phyloP scores from a whole-genome alignment of 2,329 filamentous ascomycete genomes.

The Beauveria scarabaeidicola region DNA sequence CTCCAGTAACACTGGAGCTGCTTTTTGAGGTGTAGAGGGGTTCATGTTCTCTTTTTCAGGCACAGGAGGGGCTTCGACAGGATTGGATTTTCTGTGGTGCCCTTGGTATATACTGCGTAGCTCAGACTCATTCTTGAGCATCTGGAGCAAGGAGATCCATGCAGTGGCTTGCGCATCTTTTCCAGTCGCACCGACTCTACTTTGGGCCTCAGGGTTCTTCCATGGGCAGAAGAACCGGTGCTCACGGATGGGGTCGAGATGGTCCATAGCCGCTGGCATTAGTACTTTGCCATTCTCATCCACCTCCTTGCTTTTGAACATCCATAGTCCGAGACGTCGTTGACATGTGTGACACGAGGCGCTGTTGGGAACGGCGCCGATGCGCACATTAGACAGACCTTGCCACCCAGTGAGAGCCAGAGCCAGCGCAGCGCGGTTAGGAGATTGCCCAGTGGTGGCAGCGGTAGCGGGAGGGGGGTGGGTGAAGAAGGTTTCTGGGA shows the following conservation, averaged over 20 bases:
- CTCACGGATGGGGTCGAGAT: constrained; percentile 60
- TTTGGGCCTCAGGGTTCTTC: constrained; percentile 58
- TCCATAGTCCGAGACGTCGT: constrained; percentile 83
- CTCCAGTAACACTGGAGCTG: not conserved
- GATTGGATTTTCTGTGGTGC: constrained; percentile 19
- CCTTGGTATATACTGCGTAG: constrained; percentile 33
- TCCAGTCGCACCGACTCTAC: constrained; percentile 25
- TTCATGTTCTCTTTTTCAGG: constrained; percentile 13
- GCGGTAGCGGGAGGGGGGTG: constrained; percentile 28
- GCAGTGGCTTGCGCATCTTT: constrained; percentile 34
- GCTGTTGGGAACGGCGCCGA: constrained; percentile 59
- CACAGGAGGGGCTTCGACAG: not conserved
- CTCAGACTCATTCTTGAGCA: constrained; percentile 50
- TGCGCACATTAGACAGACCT: constrained; percentile 45
- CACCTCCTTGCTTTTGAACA: constrained; percentile 73
- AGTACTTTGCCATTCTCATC: constrained; percentile 44
- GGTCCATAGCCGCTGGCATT: constrained; percentile 53
- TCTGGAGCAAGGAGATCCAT: constrained; percentile 47
- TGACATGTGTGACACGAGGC: constrained; percentile 80
- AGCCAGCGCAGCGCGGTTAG: constrained; percentile 55
- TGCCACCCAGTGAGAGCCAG: constrained; percentile 72
- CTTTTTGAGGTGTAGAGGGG: constrained; percentile 17
- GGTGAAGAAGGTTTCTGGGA: constrained; percentile 48
- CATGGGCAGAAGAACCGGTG: constrained; percentile 82
- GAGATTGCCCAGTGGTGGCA: constrained; percentile 17